Base-by-base conservation (phyloP, 2,329 filamentous ascomycete genomes). In the Trichoderma koningiopsis region DNA sequence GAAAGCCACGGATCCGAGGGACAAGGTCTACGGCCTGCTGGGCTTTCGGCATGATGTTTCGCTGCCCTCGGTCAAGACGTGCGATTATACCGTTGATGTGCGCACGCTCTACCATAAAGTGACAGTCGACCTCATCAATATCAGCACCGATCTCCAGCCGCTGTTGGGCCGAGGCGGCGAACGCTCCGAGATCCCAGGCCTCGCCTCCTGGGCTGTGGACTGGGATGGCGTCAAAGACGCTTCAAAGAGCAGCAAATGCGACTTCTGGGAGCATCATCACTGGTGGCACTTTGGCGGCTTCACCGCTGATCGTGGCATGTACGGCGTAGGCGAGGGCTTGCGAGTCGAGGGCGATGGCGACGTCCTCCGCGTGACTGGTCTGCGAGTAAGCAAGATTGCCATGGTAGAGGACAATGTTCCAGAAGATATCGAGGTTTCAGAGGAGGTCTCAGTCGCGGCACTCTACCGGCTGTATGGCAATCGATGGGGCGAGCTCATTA, bases 271-370 rank as follows among this genome's bases (percentile, higher is more conserved):
- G 11, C 62, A 66, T 5, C 37, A 24, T n/a, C 27, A 58, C 37
- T 66, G 62, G 62, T 66, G 62, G 62, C 53, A 66, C 29, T 58
- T 6, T n/a, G 52, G 52, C 27, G 63, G 63, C 52, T 66, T 57
- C n/a, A 43, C 22, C 13, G 63, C 63, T 14, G 63, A 66, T 5
- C 53, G 53, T 19, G 63, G 53, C 14, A 57, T 66, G 16, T 49
- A 19, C 4, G 63, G 37, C 7, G 63, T 66, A 2, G n/a, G 63
- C 2, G 63, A 66, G 27, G 63, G 63, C 14, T 29, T 66, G 19
- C n/a, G 63, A 14, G 53, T 66, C 13, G 53, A 66, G 24, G 63
- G 55, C 5, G 55, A 66, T 8, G 53, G 29, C 24, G 29, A 43
- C 13, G 35, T 40, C 1, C 63, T 66, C 3, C 63, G 53, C 8